Evolutionary conservation across 768 basidiomycete genomes (phyloP).

Genomic region (Astraeus odoratus): DNA sequence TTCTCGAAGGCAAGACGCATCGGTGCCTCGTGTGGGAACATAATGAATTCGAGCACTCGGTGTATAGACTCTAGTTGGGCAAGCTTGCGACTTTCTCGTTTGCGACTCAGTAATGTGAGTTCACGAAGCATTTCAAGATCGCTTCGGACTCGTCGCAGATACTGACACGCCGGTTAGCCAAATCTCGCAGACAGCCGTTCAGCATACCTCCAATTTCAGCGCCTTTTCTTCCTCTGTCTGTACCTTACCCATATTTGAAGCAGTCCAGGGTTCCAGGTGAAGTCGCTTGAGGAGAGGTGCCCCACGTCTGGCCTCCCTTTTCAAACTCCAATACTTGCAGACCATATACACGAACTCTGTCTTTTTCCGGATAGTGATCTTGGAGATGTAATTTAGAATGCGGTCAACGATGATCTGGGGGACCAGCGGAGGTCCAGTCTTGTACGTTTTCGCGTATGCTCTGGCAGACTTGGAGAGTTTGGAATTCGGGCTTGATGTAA

Average conservation of each 20-base stretch:
- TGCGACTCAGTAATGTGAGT: conserved; percentile 59
- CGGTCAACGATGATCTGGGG: conserved; percentile 79
- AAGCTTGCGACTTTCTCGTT: conserved; percentile 79
- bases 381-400: conserved; percentile 66
- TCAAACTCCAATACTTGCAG: conserved; percentile 95
- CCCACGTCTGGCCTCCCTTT: conserved; percentile 87
- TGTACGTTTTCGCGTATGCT: conserved; percentile 88
- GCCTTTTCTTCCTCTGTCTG: conserved; percentile 79
- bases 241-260: conserved; percentile 51
- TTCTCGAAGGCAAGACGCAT: conserved; percentile 63
- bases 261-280: conserved; percentile 97
- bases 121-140: conserved; percentile 72
- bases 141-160: conserved; percentile 55
- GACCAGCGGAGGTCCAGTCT: conserved; percentile 87
- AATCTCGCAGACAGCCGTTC: not conserved
- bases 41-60: conserved; percentile 49
- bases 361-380: conserved; percentile 69
- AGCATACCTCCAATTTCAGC: conserved; percentile 71
- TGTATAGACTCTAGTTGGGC: conserved; percentile 61
- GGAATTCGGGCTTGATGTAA: conserved; percentile 33
- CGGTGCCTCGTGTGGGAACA: conserved; percentile 60
- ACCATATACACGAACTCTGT: conserved; percentile 67
- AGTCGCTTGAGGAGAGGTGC: conserved; percentile 89
- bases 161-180: conserved; percentile 22
- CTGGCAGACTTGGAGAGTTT: conserved; percentile 72